Base-by-base conservation (phyloP, 1,284 basidiomycete genomes). In the Cryptococcus floricola region DNA sequence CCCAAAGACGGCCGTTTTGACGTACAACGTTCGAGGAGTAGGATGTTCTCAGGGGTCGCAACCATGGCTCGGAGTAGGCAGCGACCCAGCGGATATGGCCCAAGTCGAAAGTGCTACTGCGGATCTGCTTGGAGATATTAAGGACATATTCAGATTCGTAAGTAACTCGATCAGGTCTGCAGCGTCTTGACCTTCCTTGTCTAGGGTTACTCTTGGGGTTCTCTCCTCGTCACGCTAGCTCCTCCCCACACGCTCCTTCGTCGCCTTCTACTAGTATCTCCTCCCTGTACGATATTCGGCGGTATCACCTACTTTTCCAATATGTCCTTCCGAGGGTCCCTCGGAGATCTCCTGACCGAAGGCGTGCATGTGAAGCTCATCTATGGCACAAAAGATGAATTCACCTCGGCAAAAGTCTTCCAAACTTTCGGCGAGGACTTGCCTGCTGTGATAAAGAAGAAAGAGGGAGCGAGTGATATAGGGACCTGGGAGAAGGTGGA, bases 131-230 rank as follows among this genome's bases (percentile, higher is more conserved):
- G 61, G 61, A 9, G 52, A 50, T n/a, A 49, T 54, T 4, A 60
- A 52, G 12, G 55, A 63, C 23, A 45, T 65, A 23, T 56, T 53
- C 8, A 57, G 67, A 55, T 57, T 64, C 37, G 69, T 65, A 52
- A 56, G 58, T 61, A 12, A 18, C 19, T 14, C 41, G 9, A 8
- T 42, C 9, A 34, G 31, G 31, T 6, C 10, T 34, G 31, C 31
- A 34, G 7, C 13, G 31, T 38, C 25, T 56, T 48, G 39, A 47
- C 39, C 16, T 14, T 44, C 7, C 27, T 18, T 43, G 10, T 18
- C 48, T 37, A 75, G 73, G 73, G 71, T 4, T 75, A 75, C 54
- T 75, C 73, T 9, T 74, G 69, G 64, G 73, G 73, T 10, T 66
- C 13, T 43, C 64, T 25, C 61, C 67, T 43, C 41, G 52, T 52